Evolutionary conservation across 148 eudicot species (phyloP).

Genomic region (Bassia scoparia): DNA sequence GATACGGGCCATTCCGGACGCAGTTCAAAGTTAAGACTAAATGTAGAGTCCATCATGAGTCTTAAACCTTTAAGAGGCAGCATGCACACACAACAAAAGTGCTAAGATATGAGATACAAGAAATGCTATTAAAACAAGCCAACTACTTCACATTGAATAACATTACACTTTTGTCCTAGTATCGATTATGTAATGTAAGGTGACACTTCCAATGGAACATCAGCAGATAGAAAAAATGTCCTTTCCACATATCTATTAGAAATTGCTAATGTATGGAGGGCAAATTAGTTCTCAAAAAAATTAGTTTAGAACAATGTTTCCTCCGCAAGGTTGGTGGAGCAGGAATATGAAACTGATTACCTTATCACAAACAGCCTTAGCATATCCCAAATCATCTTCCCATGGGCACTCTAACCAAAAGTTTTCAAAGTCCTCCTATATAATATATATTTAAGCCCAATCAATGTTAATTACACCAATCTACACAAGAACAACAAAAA

Average conservation of each 20-base stretch:
- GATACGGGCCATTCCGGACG: too few species aligned
- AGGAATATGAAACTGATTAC: conserved; percentile 26
- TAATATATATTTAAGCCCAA: conserved; percentile 14
- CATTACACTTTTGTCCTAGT: conserved; percentile 93
- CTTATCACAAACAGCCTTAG: conserved; percentile 87
- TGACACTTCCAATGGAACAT: conserved; percentile 94
- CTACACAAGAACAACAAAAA: neutral
- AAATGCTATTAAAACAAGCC: neutral
- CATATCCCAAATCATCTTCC: conserved; percentile 89
- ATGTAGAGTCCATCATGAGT: conserved; percentile 29
- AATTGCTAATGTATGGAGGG: conserved; percentile 4
- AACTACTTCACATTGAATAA: neutral
- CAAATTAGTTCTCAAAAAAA: conserved; percentile 2
- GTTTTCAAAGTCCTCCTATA: conserved; percentile 89
- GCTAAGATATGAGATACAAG: conserved; percentile 6
- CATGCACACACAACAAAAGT: neutral
- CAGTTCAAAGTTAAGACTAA: too few species aligned
- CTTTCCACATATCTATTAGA: too few species aligned
- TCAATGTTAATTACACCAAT: neutral
- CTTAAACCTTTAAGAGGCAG: conserved; percentile 27
- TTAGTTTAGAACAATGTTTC: neutral
- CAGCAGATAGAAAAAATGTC: conserved; percentile 52
- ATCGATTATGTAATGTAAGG: conserved; percentile 87
- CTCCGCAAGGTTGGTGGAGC: neutral
- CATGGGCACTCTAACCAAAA: conserved; percentile 97